Evolutionary conservation across 2,329 filamentous ascomycete genomes (phyloP).

Genomic region (Pseudocercospora eumusae): DNA sequence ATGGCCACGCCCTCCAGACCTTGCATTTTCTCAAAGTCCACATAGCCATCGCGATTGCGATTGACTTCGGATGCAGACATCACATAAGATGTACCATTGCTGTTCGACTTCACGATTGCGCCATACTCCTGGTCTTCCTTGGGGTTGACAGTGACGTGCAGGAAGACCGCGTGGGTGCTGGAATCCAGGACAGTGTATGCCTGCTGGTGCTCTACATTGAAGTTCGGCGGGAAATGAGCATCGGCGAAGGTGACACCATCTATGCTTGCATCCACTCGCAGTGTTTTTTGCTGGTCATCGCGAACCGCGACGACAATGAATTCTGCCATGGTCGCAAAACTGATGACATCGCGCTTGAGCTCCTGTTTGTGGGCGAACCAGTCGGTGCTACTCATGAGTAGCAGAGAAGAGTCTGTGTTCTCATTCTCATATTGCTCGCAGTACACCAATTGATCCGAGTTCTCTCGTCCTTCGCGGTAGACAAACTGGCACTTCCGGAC

Average conservation of each 20-base stretch:
- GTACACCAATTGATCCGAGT: conserved; percentile 64
- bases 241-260: conserved; percentile 81
- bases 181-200: conserved; percentile 94
- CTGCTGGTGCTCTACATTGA: conserved; percentile 73
- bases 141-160: conserved; percentile 82
- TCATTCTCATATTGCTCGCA: conserved; percentile 65
- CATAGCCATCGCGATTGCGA: conserved; percentile 71
- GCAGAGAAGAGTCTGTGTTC: conserved; percentile 53
- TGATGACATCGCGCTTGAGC: conserved; percentile 70
- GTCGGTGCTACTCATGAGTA: conserved; percentile 75
- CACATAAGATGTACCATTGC: conserved; percentile 94
- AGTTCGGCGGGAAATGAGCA: conserved; percentile 82
- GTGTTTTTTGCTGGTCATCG: conserved; percentile 63
- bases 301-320: conserved; percentile 87
- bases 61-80: conserved; percentile 81
- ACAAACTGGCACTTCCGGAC: conserved; percentile 87
- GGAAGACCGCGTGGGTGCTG: conserved; percentile 88
- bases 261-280: conserved; percentile 79
- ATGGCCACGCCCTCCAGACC: conserved; percentile 87
- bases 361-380: conserved; percentile 69
- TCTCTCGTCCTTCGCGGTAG: conserved; percentile 59
- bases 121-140: conserved; percentile 69
- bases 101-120: conserved; percentile 95
- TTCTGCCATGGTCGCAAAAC: conserved; percentile 93
- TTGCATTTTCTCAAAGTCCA: conserved; percentile 95